These are phyloP conservation scores for Elasticomyces elasticus DNA, from an alignment of 495 filamentous ascomycete genomes.

Conservation along the genomic window DNA sequence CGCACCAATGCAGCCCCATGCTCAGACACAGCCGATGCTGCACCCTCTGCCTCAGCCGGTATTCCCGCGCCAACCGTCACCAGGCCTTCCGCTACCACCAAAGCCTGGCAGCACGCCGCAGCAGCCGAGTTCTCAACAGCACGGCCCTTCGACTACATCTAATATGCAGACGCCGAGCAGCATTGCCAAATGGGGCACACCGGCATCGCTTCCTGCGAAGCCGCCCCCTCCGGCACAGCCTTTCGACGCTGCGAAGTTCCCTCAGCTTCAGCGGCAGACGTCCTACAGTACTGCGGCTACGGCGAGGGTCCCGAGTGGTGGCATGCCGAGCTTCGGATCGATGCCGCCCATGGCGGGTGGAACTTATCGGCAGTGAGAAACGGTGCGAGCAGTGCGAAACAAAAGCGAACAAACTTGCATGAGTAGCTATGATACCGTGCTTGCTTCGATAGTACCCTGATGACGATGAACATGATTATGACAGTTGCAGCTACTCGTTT, in stretches of 20 bases:
- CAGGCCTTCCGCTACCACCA: constrained; percentile 10
- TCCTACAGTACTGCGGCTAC: constrained; percentile 3
- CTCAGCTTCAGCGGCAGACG: constrained; percentile 6
- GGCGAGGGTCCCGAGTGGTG: neutral
- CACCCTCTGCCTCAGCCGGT: constrained; percentile 26
- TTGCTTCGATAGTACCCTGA: too few relatives aligned
- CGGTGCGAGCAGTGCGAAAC: neutral
- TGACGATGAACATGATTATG: too few relatives aligned
- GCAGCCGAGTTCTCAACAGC: neutral
- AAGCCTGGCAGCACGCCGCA: constrained; percentile 8
- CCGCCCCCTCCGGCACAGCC: constrained; percentile 30
- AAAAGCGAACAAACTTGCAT: too few relatives aligned
- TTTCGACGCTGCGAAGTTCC: constrained; percentile 22
- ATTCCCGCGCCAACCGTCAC: constrained; percentile 20
- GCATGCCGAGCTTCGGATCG: constrained; percentile 10
- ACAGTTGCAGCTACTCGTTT: too few relatives aligned
- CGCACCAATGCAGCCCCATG: neutral
- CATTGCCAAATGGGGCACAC: constrained; percentile 37
- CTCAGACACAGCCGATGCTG: constrained; percentile 13
- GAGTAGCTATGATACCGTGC: too few relatives aligned
- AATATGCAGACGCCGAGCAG: constrained; percentile 20
- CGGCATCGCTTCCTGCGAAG: constrained; percentile 35
- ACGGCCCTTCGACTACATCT: neutral
- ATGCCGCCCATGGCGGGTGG: constrained; percentile 6
- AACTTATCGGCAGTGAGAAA: neutral